Evolutionary conservation across 441 rosid species (phyloP).

Genomic region (Erodium trifolium): DNA sequence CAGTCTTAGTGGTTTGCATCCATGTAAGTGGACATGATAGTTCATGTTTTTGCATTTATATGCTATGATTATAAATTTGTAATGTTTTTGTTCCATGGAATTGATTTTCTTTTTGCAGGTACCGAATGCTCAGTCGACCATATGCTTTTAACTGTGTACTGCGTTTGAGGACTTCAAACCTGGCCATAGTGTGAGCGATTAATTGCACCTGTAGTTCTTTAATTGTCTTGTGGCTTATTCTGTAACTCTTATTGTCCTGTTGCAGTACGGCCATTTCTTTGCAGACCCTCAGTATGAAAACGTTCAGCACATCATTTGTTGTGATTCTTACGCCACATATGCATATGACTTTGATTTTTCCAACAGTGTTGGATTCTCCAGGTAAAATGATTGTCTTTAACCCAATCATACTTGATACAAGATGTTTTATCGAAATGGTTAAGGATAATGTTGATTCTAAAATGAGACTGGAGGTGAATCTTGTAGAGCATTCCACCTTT

Average conservation of each 20-base stretch:
- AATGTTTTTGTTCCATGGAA: conserved; percentile 7
- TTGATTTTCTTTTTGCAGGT: conserved; percentile 35
- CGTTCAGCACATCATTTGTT: conserved; percentile 93
- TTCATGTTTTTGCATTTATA: conserved; percentile 2
- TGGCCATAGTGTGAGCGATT: conserved; percentile 69
- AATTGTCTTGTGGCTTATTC: not conserved
- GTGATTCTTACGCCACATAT: conserved; percentile 93
- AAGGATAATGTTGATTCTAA: too few relatives aligned
- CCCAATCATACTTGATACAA: not conserved
- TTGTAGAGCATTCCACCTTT: too few relatives aligned
- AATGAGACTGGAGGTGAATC: too few relatives aligned
- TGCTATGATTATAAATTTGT: not conserved
- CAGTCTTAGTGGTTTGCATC: not conserved
- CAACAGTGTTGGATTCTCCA: conserved; percentile 72
- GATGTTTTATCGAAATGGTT: too few relatives aligned
- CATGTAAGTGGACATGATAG: not conserved
- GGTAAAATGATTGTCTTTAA: conserved; percentile 30
- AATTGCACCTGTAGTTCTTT: conserved; percentile 10
- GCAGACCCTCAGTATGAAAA: conserved; percentile 97
- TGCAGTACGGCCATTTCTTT: conserved; percentile 97
- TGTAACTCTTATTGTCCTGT: conserved; percentile 20
- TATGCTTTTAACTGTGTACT: conserved; percentile 86
- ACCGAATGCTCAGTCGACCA: conserved; percentile 85
- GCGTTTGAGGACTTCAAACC: conserved; percentile 83
- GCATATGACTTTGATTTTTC: conserved; percentile 91